Base-by-base conservation (phyloP, 2,329 filamentous ascomycete genomes). In the Aureobasidium sp. region DNA sequence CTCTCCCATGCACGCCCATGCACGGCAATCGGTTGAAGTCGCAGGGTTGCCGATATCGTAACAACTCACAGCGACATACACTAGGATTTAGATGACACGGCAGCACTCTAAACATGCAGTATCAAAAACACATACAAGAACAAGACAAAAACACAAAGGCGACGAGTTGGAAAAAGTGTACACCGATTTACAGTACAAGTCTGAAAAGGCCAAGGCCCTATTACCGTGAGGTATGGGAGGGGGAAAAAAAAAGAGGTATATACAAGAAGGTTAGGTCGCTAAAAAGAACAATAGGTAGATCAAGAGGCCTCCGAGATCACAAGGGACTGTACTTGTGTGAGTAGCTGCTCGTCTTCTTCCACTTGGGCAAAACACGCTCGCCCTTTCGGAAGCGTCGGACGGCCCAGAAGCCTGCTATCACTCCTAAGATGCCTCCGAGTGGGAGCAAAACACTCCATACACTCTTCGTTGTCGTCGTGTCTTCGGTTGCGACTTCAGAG, bases 261-360 rank as follows among this genome's bases (percentile, higher is more conserved):
- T 53, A 38, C 49, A 53, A 53, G 49, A 53, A 53, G 38, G 49
- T 25, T 51, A 51, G 33, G 49, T 15, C n/a, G 21, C 33, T 27
- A 21, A 37, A 29, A 51, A n/a, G 15, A 51, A 38, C 21, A 38
- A 51, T 21, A n/a, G n/a, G 23, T 9, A 27, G 23, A 4, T 19
- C 15, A 9, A 9, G 9, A 35, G 33, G 10, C 3, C 33, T 10
- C 33, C 7, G 33, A 13, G 10, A 29, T 38, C n/a, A 57, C 54
- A 57, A 33, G 25, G 31, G 54, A n/a, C 42, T 57, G 29, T 57
- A 57, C 29, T 57, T 57, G 54, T 57, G 27, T 17, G 53, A 57
- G 15, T 57, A 57, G n/a, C 11, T 33, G 23, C 37, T 43, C 25
- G 11, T 27, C 31, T 21, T 57, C 29, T 46, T 47, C 42, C 31